phyloP scores from a whole-genome alignment of 345 rosid species.

The Salix exigua region DNA sequence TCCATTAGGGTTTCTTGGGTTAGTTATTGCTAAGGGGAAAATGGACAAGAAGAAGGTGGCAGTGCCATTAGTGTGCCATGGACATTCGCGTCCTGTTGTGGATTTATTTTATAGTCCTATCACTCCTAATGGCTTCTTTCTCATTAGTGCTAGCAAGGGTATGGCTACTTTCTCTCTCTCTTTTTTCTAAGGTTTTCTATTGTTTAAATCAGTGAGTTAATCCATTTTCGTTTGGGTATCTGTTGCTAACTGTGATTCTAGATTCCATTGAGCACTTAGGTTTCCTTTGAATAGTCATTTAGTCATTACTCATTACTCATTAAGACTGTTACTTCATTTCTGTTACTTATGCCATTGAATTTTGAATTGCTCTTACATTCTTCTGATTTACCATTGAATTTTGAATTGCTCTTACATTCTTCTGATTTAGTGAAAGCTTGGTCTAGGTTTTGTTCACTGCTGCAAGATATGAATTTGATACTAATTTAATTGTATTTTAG shows the following conservation, averaged over 20 bases:
- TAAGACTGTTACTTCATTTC: not conserved
- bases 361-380: too few relatives aligned
- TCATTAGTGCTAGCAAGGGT: slow-evolving; percentile 88
- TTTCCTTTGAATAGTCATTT: not conserved
- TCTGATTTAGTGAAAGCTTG: not conserved
- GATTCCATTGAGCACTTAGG: slow-evolving; percentile 3
- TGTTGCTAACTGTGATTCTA: slow-evolving; percentile 1
- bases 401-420: not conserved
- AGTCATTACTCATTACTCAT: not conserved
- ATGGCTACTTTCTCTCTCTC: not conserved
- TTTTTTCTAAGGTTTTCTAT: not conserved
- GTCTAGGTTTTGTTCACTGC: not conserved
- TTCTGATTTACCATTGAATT: too few relatives aligned
- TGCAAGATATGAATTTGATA: not conserved
- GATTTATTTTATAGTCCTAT: slow-evolving; percentile 71
- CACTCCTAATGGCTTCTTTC: slow-evolving; percentile 82
- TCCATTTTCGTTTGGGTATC: not conserved
- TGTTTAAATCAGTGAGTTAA: not conserved
- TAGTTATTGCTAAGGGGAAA: not conserved
- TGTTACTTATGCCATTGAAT: not conserved
- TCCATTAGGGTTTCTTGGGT: slow-evolving; percentile 14
- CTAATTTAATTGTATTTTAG: not conserved
- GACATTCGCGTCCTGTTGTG: slow-evolving; percentile 84
- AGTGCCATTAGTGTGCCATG: slow-evolving; percentile 76
- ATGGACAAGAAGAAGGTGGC: slow-evolving; percentile 56